phyloP scores from a whole-genome alignment of 495 filamentous ascomycete genomes.

The Hypoxylon cercidicola region DNA sequence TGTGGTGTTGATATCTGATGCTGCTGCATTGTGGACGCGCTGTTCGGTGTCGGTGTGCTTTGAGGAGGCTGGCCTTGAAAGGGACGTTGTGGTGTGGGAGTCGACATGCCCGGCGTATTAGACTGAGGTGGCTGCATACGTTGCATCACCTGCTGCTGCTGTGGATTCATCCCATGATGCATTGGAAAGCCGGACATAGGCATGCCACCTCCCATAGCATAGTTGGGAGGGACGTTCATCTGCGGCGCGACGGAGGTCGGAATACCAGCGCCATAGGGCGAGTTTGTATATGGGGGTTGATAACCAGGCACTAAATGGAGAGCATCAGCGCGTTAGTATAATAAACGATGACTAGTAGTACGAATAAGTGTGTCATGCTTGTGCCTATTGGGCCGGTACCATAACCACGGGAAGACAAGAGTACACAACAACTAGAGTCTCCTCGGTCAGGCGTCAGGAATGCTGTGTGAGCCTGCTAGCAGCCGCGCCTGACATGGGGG shows the following conservation, averaged over 20 bases:
- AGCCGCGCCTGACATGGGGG: constrained; percentile 12
- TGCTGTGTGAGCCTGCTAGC: constrained; percentile 19
- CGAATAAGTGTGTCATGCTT: constrained; percentile 15
- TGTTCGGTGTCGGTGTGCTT: constrained; percentile 48
- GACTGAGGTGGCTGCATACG: constrained; percentile 55
- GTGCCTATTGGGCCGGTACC: constrained; percentile 10
- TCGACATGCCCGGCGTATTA: constrained; percentile 48
- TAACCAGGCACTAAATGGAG: constrained; percentile 57
- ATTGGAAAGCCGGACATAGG: constrained; percentile 51
- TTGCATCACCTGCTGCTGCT: constrained; percentile 61
- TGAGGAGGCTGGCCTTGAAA: constrained; percentile 50
- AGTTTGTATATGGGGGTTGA: constrained; percentile 62
- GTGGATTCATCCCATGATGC: constrained; percentile 52
- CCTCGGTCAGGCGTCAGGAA: constrained; percentile 1
- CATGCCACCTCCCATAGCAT: constrained; percentile 57
- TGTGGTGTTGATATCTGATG: constrained; percentile 47
- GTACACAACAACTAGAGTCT: constrained; percentile 6
- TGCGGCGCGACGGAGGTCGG: constrained; percentile 56
- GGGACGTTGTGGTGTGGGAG: constrained; percentile 53
- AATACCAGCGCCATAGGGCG: constrained; percentile 59
- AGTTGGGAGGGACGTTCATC: constrained; percentile 59
- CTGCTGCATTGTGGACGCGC: constrained; percentile 47
- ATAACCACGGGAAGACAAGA: constrained; percentile 26
- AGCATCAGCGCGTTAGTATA: constrained; percentile 33
- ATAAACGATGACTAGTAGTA: constrained; percentile 29